Base-by-base conservation (phyloP, 176 grass and related monocot genomes). In the Aegilops sharonensis region DNA sequence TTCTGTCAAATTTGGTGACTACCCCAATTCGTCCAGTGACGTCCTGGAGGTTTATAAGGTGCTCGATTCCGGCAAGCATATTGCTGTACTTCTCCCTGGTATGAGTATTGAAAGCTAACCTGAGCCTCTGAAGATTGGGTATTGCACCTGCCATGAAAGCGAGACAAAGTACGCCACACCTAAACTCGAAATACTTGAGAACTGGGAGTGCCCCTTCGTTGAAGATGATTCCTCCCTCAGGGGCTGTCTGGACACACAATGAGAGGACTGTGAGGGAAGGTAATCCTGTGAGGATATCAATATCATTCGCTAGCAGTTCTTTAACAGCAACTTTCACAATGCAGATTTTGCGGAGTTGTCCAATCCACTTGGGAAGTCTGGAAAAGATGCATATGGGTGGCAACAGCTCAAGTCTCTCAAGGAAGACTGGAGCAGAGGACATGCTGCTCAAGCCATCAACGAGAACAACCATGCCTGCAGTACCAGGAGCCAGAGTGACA, bases 281-380 rank as follows among this genome's bases (percentile, higher is more conserved):
- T 8, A 84, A 30, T 75, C 25, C 15, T 21, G 36, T 2, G 12
- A 84, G 60, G 17, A 24, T 75, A 27, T 48, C 11, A 21, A 75
- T 14, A 50, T 84, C 82, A 35, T 47, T 20, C 11, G 15, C 23
- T 3, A 9, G 61, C 37, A 84, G 54, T 73, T 75, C 70, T 18
- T 17, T 84, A 43, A 84, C 57, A 48, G 61, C 37, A 84, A 84
- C 42, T 75, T 84, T 73, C 25, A 77, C 0, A 77, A 66, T 85
- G 29, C 83, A 5, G 30, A 85, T 29, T n/a, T 50, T 77, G 1
- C 4, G 4, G 4, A 65, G 21, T 23, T 34, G 60, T 37, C 72
- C 60, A 31, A 24, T 77, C 83, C 83, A 85, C 29, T 32, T 25
- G 29, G 83, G 83, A 50, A 85, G 29, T 52, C 40, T 85, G 30